phyloP scores from a whole-genome alignment of 2,329 filamentous ascomycete species.

The Raffaelea deltoideospora region DNA sequence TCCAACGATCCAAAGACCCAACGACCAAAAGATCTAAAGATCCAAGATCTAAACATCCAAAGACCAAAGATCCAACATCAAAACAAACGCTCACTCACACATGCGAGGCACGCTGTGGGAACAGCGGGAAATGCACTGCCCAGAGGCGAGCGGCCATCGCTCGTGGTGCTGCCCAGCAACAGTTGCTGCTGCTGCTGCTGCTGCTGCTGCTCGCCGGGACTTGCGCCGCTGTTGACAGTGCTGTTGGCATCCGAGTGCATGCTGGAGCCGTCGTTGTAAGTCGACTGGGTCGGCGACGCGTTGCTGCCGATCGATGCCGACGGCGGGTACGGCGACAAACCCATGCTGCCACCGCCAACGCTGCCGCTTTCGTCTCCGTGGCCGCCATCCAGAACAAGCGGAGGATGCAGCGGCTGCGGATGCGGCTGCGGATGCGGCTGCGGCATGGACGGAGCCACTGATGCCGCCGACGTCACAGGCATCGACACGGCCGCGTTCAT shows the following conservation, averaged over 20 bases:
- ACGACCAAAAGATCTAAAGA: no score
- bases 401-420: not conserved
- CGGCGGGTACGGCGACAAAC: not conserved
- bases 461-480: no score
- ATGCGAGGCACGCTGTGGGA: conserved; percentile 39
- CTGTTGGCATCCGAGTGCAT: no score
- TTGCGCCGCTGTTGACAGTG: no score
- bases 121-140: no score
- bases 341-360: not conserved
- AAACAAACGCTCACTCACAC: conserved; percentile 24
- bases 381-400: not conserved
- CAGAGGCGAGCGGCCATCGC: not conserved
- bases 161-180: not conserved
- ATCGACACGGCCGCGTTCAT: no score
- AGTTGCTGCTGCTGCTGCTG: not conserved
- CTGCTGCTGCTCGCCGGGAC: not conserved
- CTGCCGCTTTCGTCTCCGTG: not conserved
- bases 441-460: not conserved
- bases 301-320: not conserved
- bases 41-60: no score
- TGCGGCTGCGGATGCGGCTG: not conserved
- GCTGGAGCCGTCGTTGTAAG: conserved; percentile 1
- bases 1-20: not conserved
- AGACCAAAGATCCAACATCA: not conserved
- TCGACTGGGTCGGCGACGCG: conserved; percentile 1